Conservation (phyloP, 1,139 yeast genomes). For the Kazachstania sp. region DNA sequence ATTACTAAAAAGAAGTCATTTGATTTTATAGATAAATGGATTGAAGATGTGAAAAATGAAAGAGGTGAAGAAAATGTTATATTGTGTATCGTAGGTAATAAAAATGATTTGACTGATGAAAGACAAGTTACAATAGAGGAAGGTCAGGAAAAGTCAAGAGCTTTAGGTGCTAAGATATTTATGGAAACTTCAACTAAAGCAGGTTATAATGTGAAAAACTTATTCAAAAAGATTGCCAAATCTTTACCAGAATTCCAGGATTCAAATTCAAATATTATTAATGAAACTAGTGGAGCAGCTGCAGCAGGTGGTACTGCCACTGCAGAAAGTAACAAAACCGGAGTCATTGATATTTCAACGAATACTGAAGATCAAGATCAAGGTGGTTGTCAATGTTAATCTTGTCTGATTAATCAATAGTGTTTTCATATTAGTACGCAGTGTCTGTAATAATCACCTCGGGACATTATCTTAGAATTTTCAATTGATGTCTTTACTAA, state of each 20-base stretch:
- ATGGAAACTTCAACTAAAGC: constrained; percentile 94
- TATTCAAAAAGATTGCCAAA: constrained; percentile 86
- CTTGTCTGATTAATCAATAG: neutral
- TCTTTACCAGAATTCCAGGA: constrained; percentile 78
- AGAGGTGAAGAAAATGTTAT: constrained; percentile 62
- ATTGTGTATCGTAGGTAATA: constrained; percentile 71
- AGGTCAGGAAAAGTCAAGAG: constrained; percentile 70
- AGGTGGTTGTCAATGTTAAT: constrained; percentile 27
- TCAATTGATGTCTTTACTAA: too few relatives aligned
- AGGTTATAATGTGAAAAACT: constrained; percentile 82
- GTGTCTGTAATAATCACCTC: too few relatives aligned
- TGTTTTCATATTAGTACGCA: too few relatives aligned
- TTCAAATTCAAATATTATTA: constrained; percentile 27
- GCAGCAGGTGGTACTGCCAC: constrained; percentile 11
- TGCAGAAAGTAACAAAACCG: constrained; percentile 14
- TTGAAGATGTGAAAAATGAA: constrained; percentile 73
- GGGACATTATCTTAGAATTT: too few relatives aligned
- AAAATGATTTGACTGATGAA: constrained; percentile 55
- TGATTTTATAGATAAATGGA: constrained; percentile 68
- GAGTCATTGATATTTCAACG: constrained; percentile 29
- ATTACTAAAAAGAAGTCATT: constrained; percentile 81
- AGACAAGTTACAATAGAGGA: constrained; percentile 79
- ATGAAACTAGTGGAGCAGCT: constrained; percentile 11
- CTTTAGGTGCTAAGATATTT: constrained; percentile 67
- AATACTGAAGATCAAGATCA: constrained; percentile 21